Evolutionary conservation across 768 basidiomycete genomes (phyloP), one percentile per base, ranked within the genome.

Genomic region (Rhodosporidiobolus sp.): DNA sequence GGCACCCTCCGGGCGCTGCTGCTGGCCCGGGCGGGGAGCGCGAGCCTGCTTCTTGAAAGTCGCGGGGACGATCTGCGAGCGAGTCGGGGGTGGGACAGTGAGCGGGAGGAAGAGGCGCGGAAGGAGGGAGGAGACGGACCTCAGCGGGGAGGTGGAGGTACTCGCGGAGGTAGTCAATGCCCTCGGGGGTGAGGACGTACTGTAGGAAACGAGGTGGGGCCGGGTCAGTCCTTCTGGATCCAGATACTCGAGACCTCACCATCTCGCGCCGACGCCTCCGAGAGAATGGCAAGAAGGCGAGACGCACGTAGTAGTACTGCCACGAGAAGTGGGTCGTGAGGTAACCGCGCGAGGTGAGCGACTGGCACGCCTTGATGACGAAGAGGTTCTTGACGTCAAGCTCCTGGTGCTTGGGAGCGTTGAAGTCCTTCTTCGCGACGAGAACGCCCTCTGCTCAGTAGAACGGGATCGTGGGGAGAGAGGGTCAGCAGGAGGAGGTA

Each of bases 281-380:
- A 32, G 3, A 32, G 46, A 34, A 7, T 32, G 26, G 10, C 1
- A 14, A 35, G 22, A n/a, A 24, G 14, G 28, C 2, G 4, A 16
- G 24, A 60, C 70, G 43, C 32, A 76, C 74, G 83, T 98, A 99
- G 84, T 96, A 99, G 86, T 88, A 96, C 81, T 97, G 94, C 96
- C 96, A 99, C 60, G 90, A 93, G 86, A 98, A 98, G 81, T 93
- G 95, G 78, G 96, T 99, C 88, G 97, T 97, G 85, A 98, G 93
- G 83, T 85, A 88, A 67, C 95, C 94, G 79, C 83, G 85, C 67
- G 87, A 88, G 76, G 86, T 88, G 64, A 88, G 83, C 77, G 71
- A 72, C 68, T 76, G 75, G 84, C 86, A 85, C 70, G 86, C 86
- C 85, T 88, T 88, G 86, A 88, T 87, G 78, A 88, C 87, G 82